Percentiles rank a stretch among this genome's conserved stretches.
Evolutionary conservation across 805 yeast species (phyloP).

Genomic region (Wickerhamiella galacta): DNA sequence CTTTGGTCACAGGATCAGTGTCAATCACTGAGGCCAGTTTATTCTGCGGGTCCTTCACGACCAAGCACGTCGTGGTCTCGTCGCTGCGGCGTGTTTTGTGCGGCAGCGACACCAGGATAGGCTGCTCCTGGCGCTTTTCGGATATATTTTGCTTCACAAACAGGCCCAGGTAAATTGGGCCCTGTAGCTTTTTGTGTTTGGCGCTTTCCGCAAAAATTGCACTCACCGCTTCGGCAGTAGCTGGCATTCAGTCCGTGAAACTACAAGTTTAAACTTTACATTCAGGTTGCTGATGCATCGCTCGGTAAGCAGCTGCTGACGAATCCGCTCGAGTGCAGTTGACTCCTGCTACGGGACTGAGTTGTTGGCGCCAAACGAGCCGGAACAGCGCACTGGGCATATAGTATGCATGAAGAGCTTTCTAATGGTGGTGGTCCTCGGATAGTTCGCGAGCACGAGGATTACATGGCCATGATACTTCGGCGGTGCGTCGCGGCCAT

Average conservation of each 20-base stretch:
- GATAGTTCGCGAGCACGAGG: conserved; percentile 1
- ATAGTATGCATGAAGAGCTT: too few relatives aligned
- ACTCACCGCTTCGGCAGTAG: conserved; percentile 2
- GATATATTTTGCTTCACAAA: conserved; percentile 8
- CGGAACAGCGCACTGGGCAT: too few relatives aligned
- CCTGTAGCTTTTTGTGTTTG: conserved; percentile 9
- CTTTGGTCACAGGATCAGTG: neutral
- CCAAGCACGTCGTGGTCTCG: conserved; percentile 12
- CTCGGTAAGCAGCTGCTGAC: too few relatives aligned
- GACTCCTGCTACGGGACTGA: too few relatives aligned
- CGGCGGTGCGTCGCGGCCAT: conserved; percentile 17
- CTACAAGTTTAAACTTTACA: too few relatives aligned
- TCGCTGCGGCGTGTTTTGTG: conserved; percentile 11
- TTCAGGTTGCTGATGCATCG: too few relatives aligned
- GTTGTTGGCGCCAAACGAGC: too few relatives aligned
- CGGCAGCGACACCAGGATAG: conserved; percentile 13
- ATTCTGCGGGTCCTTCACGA: conserved; percentile 14
- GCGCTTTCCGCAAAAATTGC: conserved; percentile 10
- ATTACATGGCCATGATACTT: conserved; percentile 14
- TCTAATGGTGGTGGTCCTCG: too few relatives aligned
- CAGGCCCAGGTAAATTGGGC: conserved; percentile 13
- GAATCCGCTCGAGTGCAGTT: too few relatives aligned
- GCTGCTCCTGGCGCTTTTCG: conserved; percentile 8
- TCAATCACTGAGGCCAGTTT: conserved; percentile 5
- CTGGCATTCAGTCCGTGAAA: too few relatives aligned